These are phyloP conservation scores for Vitis rotundifolia DNA, from an alignment of 164 flowering plant species.

Conservation along the genomic window DNA sequence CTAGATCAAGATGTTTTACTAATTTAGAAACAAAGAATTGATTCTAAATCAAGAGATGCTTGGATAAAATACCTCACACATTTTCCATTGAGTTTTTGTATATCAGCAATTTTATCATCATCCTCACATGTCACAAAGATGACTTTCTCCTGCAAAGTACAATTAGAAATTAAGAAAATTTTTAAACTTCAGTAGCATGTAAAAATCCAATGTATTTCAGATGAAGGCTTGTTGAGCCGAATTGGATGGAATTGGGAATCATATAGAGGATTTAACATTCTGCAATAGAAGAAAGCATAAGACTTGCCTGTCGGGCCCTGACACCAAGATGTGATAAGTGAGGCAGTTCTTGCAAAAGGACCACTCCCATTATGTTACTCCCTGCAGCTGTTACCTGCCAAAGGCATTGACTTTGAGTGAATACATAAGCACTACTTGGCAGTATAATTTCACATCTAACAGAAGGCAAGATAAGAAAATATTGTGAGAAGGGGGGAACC, in stretches of 20 bases:
- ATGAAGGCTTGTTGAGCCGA: too few species aligned
- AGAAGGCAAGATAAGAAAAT: not conserved
- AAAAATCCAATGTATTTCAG: too few species aligned
- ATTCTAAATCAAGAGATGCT: not conserved
- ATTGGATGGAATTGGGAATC: too few species aligned
- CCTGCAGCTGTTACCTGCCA: constrained; percentile 90
- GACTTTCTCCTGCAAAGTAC: constrained; percentile 76
- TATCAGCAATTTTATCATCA: constrained; percentile 60
- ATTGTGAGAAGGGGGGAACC: constrained; percentile 40
- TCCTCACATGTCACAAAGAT: constrained; percentile 98
- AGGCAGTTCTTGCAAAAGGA: constrained; percentile 96
- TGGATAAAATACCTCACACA: constrained; percentile 60
- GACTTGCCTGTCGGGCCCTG: constrained; percentile 88
- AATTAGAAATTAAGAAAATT: not conserved
- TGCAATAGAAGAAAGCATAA: constrained; percentile 1
- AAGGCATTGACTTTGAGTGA: constrained; percentile 3
- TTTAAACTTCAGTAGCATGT: too few species aligned
- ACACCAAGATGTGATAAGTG: constrained; percentile 99
- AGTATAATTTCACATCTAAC: not conserved
- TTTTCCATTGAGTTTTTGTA: constrained; percentile 54
- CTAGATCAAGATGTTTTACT: too few species aligned
- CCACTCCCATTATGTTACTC: constrained; percentile 69
- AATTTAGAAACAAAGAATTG: not conserved
- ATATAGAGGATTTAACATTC: not conserved
- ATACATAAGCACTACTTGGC: not conserved